Evolutionary conservation across 192 early-diverging fungal species (phyloP).

Genomic region (Umbelopsis isabellina): DNA sequence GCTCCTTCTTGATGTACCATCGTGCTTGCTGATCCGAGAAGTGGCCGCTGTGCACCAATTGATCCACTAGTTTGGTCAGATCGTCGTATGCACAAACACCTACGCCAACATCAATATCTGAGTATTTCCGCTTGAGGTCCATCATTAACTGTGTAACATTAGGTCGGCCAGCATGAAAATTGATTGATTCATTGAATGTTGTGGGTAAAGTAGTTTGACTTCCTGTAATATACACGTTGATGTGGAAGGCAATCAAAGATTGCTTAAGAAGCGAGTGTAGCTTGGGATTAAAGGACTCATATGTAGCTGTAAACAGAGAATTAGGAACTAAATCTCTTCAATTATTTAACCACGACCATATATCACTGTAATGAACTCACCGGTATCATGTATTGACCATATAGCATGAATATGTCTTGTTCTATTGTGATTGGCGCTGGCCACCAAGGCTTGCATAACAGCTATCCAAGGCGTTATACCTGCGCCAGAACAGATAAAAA

Average conservation of each 20-base stretch:
- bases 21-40: slow-evolving; percentile 3
- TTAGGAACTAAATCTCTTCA: too few species aligned
- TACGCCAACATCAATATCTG: slow-evolving; percentile 5
- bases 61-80: not conserved
- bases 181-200: not conserved
- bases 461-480: slow-evolving; percentile 15
- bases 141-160: not conserved
- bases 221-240: slow-evolving; percentile 12
- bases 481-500: not conserved
- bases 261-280: not conserved
- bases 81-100: slow-evolving; percentile 2
- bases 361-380: not conserved
- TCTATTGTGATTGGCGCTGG: not conserved
- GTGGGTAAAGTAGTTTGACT: not conserved
- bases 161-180: not conserved
- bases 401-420: not conserved
- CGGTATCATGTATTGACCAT: slow-evolving; percentile 5
- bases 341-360: not conserved
- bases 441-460: not conserved
- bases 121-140: not conserved
- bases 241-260: not conserved
- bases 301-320: not conserved
- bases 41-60: not conserved
- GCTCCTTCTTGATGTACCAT: slow-evolving; percentile 17
- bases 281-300: not conserved